phyloP scores from a whole-genome alignment of 345 rosid species.

The Schrenkiella parvula region DNA sequence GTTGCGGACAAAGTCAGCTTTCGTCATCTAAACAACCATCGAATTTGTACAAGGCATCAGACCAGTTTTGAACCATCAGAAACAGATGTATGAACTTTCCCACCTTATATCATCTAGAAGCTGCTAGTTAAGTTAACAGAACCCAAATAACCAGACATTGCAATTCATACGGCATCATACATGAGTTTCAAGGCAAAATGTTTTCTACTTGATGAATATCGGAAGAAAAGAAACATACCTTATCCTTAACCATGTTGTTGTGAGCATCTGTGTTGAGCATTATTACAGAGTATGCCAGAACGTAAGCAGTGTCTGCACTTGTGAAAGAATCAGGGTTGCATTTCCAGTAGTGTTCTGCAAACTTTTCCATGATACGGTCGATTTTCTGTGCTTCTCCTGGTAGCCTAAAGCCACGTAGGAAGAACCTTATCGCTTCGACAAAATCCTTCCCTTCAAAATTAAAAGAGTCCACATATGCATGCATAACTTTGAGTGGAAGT shows the following conservation, averaged over 20 bases:
- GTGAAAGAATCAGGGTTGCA: constrained; percentile 88
- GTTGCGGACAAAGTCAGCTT: constrained; percentile 82
- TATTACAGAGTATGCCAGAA: too few relatives aligned
- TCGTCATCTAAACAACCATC: constrained; percentile 68
- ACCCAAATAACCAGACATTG: background rate
- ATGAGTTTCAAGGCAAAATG: background rate
- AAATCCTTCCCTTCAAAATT: constrained; percentile 70
- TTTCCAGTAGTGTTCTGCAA: constrained; percentile 96
- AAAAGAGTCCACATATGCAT: constrained; percentile 95
- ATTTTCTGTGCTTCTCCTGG: constrained; percentile 99
- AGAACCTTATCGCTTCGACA: constrained; percentile 90
- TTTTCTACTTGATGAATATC: background rate
- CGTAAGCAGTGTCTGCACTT: too few relatives aligned
- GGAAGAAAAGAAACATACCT: constrained; percentile 44
- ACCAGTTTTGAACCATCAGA: background rate
- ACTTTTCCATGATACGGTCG: constrained; percentile 95
- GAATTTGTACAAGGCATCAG: constrained; percentile 35
- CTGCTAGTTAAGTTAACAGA: background rate
- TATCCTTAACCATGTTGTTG: constrained; percentile 97
- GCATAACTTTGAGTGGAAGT: constrained; percentile 85
- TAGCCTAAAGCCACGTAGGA: constrained; percentile 84
- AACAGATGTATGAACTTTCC: background rate
- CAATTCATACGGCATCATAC: background rate
- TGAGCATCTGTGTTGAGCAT: too few relatives aligned
- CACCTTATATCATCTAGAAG: background rate